These are phyloP conservation scores for Effrenium voratum DNA, from an alignment of 73 alveolate species.

Conservation along the genomic window DNA sequence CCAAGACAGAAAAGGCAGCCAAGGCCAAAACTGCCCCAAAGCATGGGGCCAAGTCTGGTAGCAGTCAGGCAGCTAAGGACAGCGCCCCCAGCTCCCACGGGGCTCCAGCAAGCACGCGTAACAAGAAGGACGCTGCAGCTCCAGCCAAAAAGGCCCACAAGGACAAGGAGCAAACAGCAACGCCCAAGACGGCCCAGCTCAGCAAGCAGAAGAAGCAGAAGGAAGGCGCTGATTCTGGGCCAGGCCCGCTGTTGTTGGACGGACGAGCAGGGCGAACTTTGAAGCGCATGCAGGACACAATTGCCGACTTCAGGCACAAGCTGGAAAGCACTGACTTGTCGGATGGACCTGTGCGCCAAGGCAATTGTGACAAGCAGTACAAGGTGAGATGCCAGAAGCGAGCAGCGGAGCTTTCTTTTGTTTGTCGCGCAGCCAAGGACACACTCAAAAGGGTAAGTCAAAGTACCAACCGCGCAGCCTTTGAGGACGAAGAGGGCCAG, in stretches of 20 bases:
- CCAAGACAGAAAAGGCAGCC: not conserved
- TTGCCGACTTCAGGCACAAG: not conserved
- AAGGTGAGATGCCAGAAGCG: not conserved
- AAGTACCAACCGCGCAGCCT: slow-evolving; percentile 2
- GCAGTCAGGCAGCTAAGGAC: not conserved
- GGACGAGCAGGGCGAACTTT: slow-evolving; percentile 5
- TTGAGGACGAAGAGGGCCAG: not conserved
- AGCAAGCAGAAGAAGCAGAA: too few relatives aligned
- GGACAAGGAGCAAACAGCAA: not conserved
- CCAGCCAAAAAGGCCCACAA: not conserved
- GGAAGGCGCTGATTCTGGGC: not conserved
- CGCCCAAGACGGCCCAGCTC: not conserved
- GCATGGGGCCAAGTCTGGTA: not conserved
- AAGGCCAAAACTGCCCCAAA: not conserved
- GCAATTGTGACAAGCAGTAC: not conserved
- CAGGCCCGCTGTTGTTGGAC: slow-evolving; percentile 2
- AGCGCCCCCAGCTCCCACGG: not conserved
- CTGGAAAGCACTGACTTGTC: not conserved
- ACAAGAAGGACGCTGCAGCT: too few relatives aligned
- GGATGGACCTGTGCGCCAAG: not conserved
- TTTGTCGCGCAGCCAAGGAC: not conserved
- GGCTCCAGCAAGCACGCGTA: not conserved
- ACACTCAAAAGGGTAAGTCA: not conserved
- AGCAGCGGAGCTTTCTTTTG: not conserved
- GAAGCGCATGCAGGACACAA: not conserved